Evolutionary conservation across 768 basidiomycete species (phyloP), one percentile per base, ranked within the genome.

Genomic region (Lyophyllum atratum): DNA sequence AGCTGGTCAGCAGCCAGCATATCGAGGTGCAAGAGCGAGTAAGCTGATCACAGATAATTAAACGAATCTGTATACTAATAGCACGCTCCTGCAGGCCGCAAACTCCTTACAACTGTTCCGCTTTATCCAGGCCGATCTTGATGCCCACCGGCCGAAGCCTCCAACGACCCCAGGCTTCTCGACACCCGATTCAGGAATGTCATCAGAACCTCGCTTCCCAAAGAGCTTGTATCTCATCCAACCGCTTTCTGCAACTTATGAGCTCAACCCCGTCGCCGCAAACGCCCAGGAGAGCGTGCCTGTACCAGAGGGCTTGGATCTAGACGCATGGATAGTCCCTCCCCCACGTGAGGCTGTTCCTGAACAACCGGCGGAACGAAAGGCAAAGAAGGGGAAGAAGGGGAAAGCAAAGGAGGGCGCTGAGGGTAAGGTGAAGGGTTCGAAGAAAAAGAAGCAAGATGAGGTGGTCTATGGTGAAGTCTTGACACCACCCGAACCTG

Each of bases 1-100:
- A 79, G 4, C 88, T 94, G 63, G 76, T 81, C 24, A 70, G 74
- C 10, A 87, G 83, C 64, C 72, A 80, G 1, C 81, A 95, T 64
- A 85, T 94, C 45, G 96, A 98, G 66, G 88, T 98, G 11, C 95
- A 97, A 73, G 95, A 98, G 71, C 80, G 96, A 66, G 93, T 93
- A 60, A 75, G 55, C 26, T 9, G 31, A 46, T 62, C 28, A n/a
- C 14, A 31, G 8, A 3, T 59, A n/a, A 15, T 47, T 2, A 14
- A 43, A 39, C n/a, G 7, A n/a, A n/a, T n/a, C 43, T 51, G n/a
- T n/a, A 17, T 48, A 54, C 55, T 59, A 56, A 33, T 57, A 34
- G 55, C 59, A 5, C 11, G 37, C 33, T 44, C 51, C 26, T 28
- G 9, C 46, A 95, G 93, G 92, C 93, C n/a, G 87, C 91, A 19